Evolutionary conservation across 1,284 basidiomycete species (phyloP).

Genomic region (Austropuccinia psidii): DNA sequence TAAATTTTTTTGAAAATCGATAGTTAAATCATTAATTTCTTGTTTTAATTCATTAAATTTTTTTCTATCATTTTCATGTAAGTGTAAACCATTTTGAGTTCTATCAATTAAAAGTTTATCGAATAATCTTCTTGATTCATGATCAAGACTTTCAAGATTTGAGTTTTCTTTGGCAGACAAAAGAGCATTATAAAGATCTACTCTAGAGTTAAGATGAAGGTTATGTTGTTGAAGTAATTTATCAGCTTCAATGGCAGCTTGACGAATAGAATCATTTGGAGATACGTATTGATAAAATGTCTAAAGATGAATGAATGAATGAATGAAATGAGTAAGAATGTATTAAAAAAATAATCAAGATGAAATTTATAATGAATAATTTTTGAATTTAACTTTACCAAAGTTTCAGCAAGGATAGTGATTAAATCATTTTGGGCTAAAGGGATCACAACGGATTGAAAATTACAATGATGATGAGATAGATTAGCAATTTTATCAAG

Average conservation of each 20-base stretch:
- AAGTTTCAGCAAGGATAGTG: constrained; percentile 56
- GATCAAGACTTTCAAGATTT: constrained; percentile 55
- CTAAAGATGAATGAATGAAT: neutral
- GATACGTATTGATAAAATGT: constrained; percentile 72
- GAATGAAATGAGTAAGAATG: neutral
- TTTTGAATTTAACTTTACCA: constrained; percentile 30
- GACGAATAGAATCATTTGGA: constrained; percentile 60
- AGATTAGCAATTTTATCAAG: constrained; percentile 61
- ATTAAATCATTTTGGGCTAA: constrained; percentile 60
- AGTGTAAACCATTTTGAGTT: constrained; percentile 63
- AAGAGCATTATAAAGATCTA: constrained; percentile 67
- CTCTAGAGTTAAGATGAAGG: constrained; percentile 65
- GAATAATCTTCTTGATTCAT: constrained; percentile 62
- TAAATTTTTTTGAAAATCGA: constrained; percentile 72
- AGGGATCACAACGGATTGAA: constrained; percentile 50
- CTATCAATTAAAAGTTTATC: constrained; percentile 71
- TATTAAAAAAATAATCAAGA: neutral
- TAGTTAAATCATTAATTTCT: constrained; percentile 60
- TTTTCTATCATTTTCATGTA: constrained; percentile 59
- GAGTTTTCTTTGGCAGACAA: constrained; percentile 62
- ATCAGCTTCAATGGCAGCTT: constrained; percentile 65
- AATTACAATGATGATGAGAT: constrained; percentile 54
- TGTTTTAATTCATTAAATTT: constrained; percentile 53
- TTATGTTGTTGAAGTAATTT: constrained; percentile 59
- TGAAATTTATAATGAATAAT: neutral